These are phyloP conservation scores for Botrytis fabae DNA, from an alignment of 2,329 filamentous ascomycete species.

Conservation along the genomic window DNA sequence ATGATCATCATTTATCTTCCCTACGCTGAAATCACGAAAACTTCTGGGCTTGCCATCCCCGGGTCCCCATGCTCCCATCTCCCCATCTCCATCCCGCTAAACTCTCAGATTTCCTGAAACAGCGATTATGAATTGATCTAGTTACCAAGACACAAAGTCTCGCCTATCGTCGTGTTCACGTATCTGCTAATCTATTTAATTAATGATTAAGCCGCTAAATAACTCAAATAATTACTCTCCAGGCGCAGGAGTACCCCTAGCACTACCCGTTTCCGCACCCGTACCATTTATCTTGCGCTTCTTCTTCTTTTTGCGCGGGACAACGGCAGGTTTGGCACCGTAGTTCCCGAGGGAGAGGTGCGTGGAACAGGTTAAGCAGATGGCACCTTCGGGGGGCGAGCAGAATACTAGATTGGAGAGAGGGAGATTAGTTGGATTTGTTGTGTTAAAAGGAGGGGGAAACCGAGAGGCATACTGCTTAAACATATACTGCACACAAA, in stretches of 20 bases:
- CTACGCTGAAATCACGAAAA: not conserved
- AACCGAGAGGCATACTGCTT: conserved; percentile 58
- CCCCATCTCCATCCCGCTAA: not conserved
- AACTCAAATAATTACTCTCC: conserved; percentile 30
- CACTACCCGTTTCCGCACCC: conserved; percentile 57
- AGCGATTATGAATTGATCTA: not conserved
- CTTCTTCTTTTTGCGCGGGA: conserved; percentile 72
- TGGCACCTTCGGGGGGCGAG: conserved; percentile 59
- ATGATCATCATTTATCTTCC: not conserved
- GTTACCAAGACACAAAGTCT: not conserved
- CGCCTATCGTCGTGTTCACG: not conserved
- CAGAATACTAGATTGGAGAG: conserved; percentile 63
- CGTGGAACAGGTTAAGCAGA: conserved; percentile 83
- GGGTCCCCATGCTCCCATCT: too few species aligned
- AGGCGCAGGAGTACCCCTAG: conserved; percentile 59
- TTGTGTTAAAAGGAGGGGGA: not conserved
- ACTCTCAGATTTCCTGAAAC: not conserved
- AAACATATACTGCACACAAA: conserved; percentile 97
- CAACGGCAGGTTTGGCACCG: conserved; percentile 73
- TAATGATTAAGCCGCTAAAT: not conserved
- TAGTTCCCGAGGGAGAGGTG: conserved; percentile 74
- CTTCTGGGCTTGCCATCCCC: not conserved
- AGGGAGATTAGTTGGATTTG: conserved; percentile 23
- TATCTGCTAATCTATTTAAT: not conserved
- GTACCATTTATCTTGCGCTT: conserved; percentile 64